These are phyloP conservation scores for Coniferiporia weirii DNA, from an alignment of 1,284 basidiomycete genomes.

Conservation along the genomic window DNA sequence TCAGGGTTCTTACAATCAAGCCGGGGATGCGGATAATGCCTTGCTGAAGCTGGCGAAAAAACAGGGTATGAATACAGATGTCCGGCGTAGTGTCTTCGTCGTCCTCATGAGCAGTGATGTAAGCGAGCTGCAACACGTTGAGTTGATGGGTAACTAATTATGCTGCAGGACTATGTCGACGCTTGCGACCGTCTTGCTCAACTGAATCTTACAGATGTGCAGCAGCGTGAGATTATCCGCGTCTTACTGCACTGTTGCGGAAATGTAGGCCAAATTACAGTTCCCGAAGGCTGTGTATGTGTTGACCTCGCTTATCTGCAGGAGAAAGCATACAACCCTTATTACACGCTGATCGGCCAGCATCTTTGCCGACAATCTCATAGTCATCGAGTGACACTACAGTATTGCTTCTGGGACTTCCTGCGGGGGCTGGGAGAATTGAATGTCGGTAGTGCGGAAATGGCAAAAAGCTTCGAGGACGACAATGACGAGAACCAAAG, in stretches of 20 bases:
- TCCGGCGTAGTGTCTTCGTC: conserved; percentile 86
- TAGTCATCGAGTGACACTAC: conserved; percentile 87
- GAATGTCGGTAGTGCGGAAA: conserved; percentile 74
- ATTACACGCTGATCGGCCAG: conserved; percentile 85
- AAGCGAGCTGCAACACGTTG: conserved; percentile 25
- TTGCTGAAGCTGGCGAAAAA: conserved; percentile 79
- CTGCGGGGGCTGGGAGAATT: conserved; percentile 86
- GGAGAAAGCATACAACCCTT: conserved; percentile 94
- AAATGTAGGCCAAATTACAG: conserved; percentile 50
- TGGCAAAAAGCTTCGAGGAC: conserved; percentile 60
- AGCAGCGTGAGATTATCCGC: conserved; percentile 91
- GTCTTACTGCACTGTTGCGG: conserved; percentile 93
- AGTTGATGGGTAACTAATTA: not conserved
- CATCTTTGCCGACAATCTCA: conserved; percentile 71
- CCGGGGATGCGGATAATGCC: conserved; percentile 38
- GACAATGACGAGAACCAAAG: conserved; percentile 30
- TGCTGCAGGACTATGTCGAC: conserved; percentile 81
- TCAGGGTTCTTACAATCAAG: conserved; percentile 22
- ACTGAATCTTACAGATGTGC: conserved; percentile 81
- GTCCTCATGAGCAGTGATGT: conserved; percentile 93
- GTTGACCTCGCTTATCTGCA: conserved; percentile 27
- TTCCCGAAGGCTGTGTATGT: not conserved
- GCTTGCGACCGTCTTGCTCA: conserved; percentile 84
- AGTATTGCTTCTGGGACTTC: conserved; percentile 98
- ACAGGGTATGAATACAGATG: conserved; percentile 99